Evolutionary conservation across 495 filamentous ascomycete genomes (phyloP).

Genomic region (Aspergillus heteromorphus): DNA sequence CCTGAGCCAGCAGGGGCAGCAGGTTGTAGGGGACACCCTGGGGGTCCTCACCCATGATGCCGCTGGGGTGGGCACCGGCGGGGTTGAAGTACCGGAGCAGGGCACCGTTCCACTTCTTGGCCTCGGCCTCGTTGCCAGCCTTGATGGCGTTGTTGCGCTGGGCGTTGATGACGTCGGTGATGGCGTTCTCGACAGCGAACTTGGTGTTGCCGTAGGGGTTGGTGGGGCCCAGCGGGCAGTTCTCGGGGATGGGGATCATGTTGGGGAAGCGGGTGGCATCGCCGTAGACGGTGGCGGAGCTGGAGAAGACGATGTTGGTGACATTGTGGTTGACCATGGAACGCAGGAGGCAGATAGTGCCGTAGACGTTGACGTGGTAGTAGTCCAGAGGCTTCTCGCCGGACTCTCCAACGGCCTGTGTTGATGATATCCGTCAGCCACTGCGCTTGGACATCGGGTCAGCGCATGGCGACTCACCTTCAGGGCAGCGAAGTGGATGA

Average conservation of each 20-base stretch:
- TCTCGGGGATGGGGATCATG: slow-evolving; percentile 98
- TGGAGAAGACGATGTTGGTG: slow-evolving; percentile 96
- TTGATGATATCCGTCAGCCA: neutral
- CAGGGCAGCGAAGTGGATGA: slow-evolving; percentile 96
- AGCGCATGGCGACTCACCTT: slow-evolving; percentile 58
- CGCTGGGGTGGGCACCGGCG: slow-evolving; percentile 86
- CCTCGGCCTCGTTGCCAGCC: slow-evolving; percentile 60
- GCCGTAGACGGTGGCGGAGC: slow-evolving; percentile 93
- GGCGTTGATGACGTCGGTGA: slow-evolving; percentile 84
- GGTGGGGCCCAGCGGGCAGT: slow-evolving; percentile 91
- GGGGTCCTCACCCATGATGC: slow-evolving; percentile 98
- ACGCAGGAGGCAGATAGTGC: slow-evolving; percentile 80
- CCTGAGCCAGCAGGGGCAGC: slow-evolving; percentile 88
- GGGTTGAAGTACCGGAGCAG: slow-evolving; percentile 98
- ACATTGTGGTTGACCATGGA: slow-evolving; percentile 87
- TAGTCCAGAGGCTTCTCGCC: slow-evolving; percentile 94
- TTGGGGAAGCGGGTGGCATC: slow-evolving; percentile 93
- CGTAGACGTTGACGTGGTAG: slow-evolving; percentile 93
- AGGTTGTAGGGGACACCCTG: slow-evolving; percentile 95
- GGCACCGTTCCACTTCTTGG: slow-evolving; percentile 85
- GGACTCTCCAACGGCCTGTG: slow-evolving; percentile 91
- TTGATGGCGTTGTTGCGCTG: slow-evolving; percentile 80
- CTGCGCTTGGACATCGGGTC: neutral
- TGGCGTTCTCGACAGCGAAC: slow-evolving; percentile 81
- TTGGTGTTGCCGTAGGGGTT: slow-evolving; percentile 98